Evolutionary conservation across 257 asterid species (phyloP).

Genomic region (Phtheirospermum japonicum): DNA sequence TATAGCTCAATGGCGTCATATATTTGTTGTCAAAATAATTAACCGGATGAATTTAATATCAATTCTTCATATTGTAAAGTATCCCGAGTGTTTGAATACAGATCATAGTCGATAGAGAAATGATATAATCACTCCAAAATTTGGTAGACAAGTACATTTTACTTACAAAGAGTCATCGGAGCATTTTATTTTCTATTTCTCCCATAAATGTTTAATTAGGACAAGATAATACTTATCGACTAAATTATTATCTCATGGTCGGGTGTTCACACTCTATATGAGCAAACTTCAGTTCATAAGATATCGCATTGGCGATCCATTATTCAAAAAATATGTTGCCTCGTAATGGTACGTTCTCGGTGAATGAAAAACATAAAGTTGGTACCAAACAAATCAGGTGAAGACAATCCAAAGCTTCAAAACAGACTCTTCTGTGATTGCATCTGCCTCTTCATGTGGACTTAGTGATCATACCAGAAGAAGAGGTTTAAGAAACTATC

Average conservation of each 20-base stretch:
- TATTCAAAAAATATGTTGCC: constrained; percentile 35
- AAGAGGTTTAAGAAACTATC: background rate
- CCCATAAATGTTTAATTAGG: background rate
- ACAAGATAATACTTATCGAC: background rate
- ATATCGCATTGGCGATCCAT: constrained; percentile 29
- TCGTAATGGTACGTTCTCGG: constrained; percentile 17
- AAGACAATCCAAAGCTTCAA: no score
- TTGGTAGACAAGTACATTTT: no score
- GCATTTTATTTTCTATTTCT: background rate
- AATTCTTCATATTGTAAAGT: no score
- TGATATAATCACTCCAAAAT: no score
- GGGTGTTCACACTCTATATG: constrained; percentile 31
- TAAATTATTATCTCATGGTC: constrained; percentile 13
- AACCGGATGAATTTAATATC: no score
- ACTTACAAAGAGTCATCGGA: no score
- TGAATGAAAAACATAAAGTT: constrained; percentile 22
- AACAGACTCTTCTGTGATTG: no score
- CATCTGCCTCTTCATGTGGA: constrained; percentile 5
- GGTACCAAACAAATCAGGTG: constrained; percentile 27
- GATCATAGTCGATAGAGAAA: no score
- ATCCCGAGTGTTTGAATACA: no score
- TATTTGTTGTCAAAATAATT: no score
- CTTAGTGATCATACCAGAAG: constrained; percentile 27
- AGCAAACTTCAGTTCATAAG: constrained; percentile 29
- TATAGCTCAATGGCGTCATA: no score